Evolutionary conservation across 2,329 filamentous ascomycete genomes (phyloP), one percentile per base, ranked within the genome.

Genomic region (Pyrenophora graminea): DNA sequence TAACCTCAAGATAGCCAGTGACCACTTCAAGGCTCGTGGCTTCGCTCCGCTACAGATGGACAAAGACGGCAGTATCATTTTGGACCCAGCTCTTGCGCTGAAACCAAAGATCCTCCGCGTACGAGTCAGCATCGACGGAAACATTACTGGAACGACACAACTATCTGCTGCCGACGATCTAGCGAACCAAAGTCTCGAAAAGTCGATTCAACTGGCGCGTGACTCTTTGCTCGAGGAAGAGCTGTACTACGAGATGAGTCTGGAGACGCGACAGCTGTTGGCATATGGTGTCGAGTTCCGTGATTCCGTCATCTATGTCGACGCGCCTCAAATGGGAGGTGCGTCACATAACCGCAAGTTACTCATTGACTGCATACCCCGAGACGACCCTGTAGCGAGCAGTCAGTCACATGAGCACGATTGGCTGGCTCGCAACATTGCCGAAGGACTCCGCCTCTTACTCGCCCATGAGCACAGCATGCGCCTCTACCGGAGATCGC

Each of bases 181-280:
- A n/a, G 55, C 63, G 4, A 81, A 87, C 32, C 79, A 81, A 2
- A 78, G 82, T 1, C 76, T 92, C 7, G 85, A 90, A 59, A 79
- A 84, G 25, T 81, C 86, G 8, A 89, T 95, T 27, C 82, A 87
- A 15, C 84, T 89, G 62, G 88, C 90, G 2, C 82, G 90, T 49
- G 88, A 94, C 70, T 90, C 88, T 42, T 80, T 93, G 17, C 91
- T 90, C 63, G 85, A 89, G 23, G 87, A 92, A 67, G 94, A 99
- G 69, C 77, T 99, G 1, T 97, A 91, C 82, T 86, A 96, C 62
- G 94, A 99, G 73, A 79, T 97, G 53, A 86, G 87, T 45, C 83
- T 90, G 15, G 94, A 99, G 74, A 86, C 89, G 0, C 87, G 91
- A 13, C 81, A 81, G 0, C 78, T 96, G 18, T 80, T 87, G 3